phyloP scores from a whole-genome alignment of 768 basidiomycete species.

The Pulveroboletus ravenelii region DNA sequence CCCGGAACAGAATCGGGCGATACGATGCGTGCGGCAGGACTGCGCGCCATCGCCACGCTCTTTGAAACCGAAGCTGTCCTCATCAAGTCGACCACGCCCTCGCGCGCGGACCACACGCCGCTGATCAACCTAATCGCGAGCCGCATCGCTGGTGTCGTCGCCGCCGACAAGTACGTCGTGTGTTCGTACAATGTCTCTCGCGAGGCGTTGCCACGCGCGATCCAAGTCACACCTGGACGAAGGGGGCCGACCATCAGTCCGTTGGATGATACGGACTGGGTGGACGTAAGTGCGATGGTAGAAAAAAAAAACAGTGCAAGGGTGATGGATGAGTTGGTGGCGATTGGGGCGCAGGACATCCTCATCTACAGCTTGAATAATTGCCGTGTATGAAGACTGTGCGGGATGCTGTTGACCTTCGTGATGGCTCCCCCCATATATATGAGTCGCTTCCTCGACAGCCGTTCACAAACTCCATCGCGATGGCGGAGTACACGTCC shows the following conservation, averaged over 20 bases:
- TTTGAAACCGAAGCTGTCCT: constrained; percentile 87
- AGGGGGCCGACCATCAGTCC: constrained; percentile 84
- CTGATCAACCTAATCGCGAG: constrained; percentile 77
- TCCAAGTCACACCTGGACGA: constrained; percentile 79
- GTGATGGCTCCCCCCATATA: too few species aligned
- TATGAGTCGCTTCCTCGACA: neutral
- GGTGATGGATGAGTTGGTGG: constrained; percentile 84
- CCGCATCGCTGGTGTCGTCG: constrained; percentile 89
- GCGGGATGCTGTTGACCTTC: too few species aligned
- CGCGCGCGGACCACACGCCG: constrained; percentile 55
- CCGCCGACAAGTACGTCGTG: constrained; percentile 79
- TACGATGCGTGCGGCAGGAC: constrained; percentile 97
- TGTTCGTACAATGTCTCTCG: constrained; percentile 91
- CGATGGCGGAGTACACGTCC: constrained; percentile 30
- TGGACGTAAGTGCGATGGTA: constrained; percentile 90
- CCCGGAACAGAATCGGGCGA: constrained; percentile 85
- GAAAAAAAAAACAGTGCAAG: constrained; percentile 74
- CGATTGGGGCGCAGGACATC: constrained; percentile 85
- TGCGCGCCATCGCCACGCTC: constrained; percentile 88
- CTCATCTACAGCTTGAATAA: constrained; percentile 88
- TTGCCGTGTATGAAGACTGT: constrained; percentile 65
- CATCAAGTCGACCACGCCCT: constrained; percentile 70
- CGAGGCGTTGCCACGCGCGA: constrained; percentile 54
- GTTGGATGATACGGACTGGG: constrained; percentile 82
- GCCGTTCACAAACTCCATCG: neutral